Conservation (phyloP, 2,329 filamentous ascomycete genomes). For the Trichophyton verrucosum region DNA sequence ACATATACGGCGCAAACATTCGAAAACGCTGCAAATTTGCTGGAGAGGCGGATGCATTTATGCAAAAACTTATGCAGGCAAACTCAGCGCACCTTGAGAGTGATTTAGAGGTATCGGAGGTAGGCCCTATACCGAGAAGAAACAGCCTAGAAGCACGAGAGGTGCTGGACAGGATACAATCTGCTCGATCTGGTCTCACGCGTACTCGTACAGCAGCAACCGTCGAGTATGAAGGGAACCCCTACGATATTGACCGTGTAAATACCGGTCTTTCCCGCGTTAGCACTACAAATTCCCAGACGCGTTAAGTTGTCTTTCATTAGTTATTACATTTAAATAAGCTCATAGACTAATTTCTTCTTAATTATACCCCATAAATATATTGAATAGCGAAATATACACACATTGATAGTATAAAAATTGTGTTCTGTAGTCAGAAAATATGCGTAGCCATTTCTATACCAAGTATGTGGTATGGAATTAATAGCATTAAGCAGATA, state of each 20-base stretch:
- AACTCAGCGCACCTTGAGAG: not conserved
- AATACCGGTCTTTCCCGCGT: conserved; percentile 20
- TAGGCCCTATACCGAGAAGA: not conserved
- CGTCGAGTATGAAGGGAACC: conserved; percentile 32
- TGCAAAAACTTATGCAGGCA: conserved; percentile 32
- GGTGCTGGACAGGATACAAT: not conserved
- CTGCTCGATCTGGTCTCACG: not conserved
- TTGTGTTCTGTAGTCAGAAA: no score
- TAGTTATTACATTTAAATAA: not conserved
- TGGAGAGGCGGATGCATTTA: conserved; percentile 51
- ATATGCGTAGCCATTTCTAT: no score
- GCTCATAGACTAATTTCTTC: not conserved
- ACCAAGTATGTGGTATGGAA: no score
- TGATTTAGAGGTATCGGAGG: not conserved
- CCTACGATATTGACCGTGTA: conserved; percentile 34
- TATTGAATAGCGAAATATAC: no score
- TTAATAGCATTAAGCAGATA: no score
- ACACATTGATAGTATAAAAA: no score
- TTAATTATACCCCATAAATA: not conserved
- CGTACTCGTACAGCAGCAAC: not conserved
- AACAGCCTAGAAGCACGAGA: not conserved
- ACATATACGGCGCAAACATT: conserved; percentile 55
- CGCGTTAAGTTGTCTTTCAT: not conserved
- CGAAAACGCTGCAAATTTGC: conserved; percentile 58
- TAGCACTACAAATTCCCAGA: conserved; percentile 3